Conservation (phyloP, 1,284 basidiomycete species). For the Rhodotorula mucilaginosa region DNA sequence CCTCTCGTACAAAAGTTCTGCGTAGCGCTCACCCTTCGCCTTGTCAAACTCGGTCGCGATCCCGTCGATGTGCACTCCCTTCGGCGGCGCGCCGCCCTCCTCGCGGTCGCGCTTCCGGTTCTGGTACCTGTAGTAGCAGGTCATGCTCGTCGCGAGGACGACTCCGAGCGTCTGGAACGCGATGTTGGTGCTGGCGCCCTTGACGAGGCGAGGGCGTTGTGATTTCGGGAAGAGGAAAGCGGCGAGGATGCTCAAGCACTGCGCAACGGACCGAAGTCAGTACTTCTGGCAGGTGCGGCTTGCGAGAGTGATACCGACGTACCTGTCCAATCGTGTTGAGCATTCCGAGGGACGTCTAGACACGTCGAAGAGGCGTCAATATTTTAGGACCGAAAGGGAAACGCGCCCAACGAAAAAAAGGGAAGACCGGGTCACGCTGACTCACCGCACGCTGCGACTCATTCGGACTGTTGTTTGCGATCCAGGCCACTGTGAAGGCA, state of each 20-base stretch:
- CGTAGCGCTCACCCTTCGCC: neutral
- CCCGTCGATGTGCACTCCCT: constrained; percentile 43
- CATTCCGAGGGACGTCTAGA: constrained; percentile 49
- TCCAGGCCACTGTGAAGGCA: neutral
- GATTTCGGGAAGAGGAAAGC: constrained; percentile 51
- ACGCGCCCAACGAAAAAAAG: constrained; percentile 44
- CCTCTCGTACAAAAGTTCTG: too few species aligned
- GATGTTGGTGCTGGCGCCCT: constrained; percentile 52
- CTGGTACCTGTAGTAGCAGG: constrained; percentile 50
- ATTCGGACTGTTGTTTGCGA: neutral
- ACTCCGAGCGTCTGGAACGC: constrained; percentile 51
- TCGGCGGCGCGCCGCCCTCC: constrained; percentile 50
- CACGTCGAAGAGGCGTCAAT: neutral
- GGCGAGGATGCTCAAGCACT: constrained; percentile 53
- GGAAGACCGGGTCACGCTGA: neutral
- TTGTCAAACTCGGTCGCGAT: constrained; percentile 16
- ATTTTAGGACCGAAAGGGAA: constrained; percentile 45
- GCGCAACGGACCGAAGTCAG: constrained; percentile 33
- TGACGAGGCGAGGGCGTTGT: constrained; percentile 50
- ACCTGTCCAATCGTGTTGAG: constrained; percentile 46
- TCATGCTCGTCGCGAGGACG: constrained; percentile 48
- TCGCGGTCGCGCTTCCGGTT: constrained; percentile 50
- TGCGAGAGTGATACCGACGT: neutral
- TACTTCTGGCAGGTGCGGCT: neutral
- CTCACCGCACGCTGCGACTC: constrained; percentile 4